Evolutionary conservation across 345 rosid species (phyloP), one percentile per base, ranked within the genome.

Genomic region (Fremontodendron californicum): DNA sequence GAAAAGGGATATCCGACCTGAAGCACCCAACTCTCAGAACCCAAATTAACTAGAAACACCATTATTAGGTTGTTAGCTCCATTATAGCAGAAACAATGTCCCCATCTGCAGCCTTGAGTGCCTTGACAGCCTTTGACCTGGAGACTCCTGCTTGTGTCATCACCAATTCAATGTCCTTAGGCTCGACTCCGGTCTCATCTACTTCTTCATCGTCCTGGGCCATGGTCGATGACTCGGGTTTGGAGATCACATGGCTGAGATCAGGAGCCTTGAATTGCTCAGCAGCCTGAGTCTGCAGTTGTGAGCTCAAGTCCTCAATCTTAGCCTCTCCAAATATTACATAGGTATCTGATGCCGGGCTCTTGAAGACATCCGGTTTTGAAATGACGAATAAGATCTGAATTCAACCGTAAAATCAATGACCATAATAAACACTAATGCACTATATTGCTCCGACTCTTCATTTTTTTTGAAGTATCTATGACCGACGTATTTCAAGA

Each of bases 271-370:
- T 90, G 80, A 93, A 91, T 84, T 93, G 94, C 85, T 93, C 93
- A 11, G 97, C 94, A 1, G 96, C 97, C 76, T 91, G 96, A 64
- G 88, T 76, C 80, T 93, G 97, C 54, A 93, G 89, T 75, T 93
- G 97, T 9, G 97, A 90, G 85, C 96, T 93, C 80, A 93, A 74
- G 75, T 93, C 97, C 83, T 93, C 97, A 3, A 93, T 91, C 93
- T 93, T 93, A 0, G 97, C 96, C 37, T 60, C 65, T 60, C 65
- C 65, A 6, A 60, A 60, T 31, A 60, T 31, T 29, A 91, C 90
- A 45, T 91, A 93, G 0, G 96, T 93, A 71, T 93, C 94, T 10
- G 97, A 91, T 69, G 91, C 83, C 48, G 97, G 96, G 79, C 96
- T 93, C 87, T 93, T 91, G 89, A 89, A 93, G 61, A 93, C 96